A percentile compares a stretch with the other conserved stretches of the same genome.
Evolutionary conservation across 257 asterid genomes (phyloP).

Genomic region (Dorcoceras hygrometricum): DNA sequence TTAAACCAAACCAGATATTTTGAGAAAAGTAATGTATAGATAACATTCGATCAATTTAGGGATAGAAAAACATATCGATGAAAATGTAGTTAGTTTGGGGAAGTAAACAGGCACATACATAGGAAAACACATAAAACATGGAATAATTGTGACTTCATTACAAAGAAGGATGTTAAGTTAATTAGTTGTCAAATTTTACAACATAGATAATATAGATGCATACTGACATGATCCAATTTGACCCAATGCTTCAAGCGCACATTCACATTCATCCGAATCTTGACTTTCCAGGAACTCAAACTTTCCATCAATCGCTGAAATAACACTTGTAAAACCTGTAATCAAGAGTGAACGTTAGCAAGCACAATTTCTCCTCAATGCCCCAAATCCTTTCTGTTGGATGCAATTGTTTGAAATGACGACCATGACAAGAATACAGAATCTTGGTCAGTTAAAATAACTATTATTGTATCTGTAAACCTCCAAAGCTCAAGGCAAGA

Average conservation of each 20-base stretch:
- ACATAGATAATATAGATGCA: conserved; percentile 23
- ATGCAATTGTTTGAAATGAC: not conserved
- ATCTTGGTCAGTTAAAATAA: not conserved
- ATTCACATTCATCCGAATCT: conserved; percentile 86
- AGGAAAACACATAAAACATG: not conserved
- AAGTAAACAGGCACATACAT: not conserved
- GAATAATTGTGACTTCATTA: not conserved
- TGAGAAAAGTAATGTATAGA: conserved; percentile 24
- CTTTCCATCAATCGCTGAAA: conserved; percentile 72
- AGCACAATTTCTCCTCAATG: conserved; percentile 7
- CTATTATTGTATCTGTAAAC: not conserved
- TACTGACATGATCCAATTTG: conserved; percentile 88
- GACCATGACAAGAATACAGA: no score
- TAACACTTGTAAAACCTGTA: conserved; percentile 56
- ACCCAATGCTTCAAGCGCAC: conserved; percentile 94
- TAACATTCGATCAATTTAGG: not conserved
- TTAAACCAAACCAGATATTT: conserved; percentile 19
- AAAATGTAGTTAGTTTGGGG: not conserved
- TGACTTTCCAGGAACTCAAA: conserved; percentile 52
- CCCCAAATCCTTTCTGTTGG: not conserved
- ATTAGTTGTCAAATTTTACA: conserved; percentile 13
- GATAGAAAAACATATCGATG: not conserved
- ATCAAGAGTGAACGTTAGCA: conserved; percentile 25
- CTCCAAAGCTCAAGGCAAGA: not conserved
- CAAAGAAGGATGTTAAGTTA: not conserved